Percentiles rank a stretch among this genome's conserved stretches.
phyloP scores from a whole-genome alignment of 768 basidiomycete species.

The Gymnopilus junonius region DNA sequence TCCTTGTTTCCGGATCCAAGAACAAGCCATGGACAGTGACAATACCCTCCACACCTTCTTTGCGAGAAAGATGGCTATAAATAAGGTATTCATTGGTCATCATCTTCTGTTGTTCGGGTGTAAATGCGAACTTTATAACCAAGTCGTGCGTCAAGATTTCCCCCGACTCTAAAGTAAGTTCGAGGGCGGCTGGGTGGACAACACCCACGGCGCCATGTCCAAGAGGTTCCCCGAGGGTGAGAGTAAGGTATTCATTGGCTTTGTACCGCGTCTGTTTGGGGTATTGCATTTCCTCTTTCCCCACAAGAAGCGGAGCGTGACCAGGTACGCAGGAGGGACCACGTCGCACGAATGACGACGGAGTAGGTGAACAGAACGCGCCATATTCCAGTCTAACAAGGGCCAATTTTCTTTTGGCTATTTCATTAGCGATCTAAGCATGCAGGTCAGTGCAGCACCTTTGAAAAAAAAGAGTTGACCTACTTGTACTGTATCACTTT shows the following conservation, averaged over 20 bases:
- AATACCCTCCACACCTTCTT: constrained; percentile 12
- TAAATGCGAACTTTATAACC: constrained; percentile 19
- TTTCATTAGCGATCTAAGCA: not conserved
- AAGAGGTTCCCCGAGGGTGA: constrained; percentile 8
- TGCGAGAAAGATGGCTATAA: constrained; percentile 16
- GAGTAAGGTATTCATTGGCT: not conserved
- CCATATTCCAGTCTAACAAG: constrained; percentile 5
- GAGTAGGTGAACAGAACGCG: not conserved
- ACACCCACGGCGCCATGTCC: constrained; percentile 13
- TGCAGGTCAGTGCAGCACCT: not conserved
- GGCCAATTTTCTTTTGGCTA: not conserved
- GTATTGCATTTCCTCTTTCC: no score
- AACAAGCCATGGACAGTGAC: constrained; percentile 19
- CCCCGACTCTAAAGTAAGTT: not conserved
- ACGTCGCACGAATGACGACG: not conserved
- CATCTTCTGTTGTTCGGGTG: constrained; percentile 2
- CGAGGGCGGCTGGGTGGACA: constrained; percentile 7
- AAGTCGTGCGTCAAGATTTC: not conserved
- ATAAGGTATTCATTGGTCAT: constrained; percentile 20
- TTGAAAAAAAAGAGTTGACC: not conserved
- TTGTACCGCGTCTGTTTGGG: not conserved
- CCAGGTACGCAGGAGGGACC: no score
- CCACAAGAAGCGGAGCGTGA: not conserved
- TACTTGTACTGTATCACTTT: not conserved
- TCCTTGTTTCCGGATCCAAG: constrained; percentile 9